Conservation (phyloP, 768 basidiomycete genomes). For the Suillus discolor region DNA sequence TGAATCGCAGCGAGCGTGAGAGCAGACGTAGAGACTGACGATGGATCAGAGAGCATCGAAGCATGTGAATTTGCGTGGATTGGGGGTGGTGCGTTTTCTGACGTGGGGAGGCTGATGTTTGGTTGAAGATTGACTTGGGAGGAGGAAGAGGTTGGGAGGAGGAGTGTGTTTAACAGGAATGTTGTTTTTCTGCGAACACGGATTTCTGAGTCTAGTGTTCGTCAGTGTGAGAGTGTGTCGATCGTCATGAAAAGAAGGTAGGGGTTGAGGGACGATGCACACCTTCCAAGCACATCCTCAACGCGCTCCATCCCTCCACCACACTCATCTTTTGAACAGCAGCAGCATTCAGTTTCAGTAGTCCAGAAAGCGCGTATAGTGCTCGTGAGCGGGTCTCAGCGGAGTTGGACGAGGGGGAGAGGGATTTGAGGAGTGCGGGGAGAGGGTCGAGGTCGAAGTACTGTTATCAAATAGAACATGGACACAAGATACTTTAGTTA, state of each 20-base stretch:
- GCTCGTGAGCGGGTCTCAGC: constrained; percentile 72
- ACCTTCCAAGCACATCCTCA: constrained; percentile 64
- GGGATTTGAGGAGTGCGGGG: constrained; percentile 59
- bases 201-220: background rate
- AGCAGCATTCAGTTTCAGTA: constrained; percentile 74
- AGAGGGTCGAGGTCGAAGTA: constrained; percentile 70
- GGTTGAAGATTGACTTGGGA: constrained; percentile 5
- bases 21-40: background rate
- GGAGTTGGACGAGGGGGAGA: constrained; percentile 55
- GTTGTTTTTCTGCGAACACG: background rate
- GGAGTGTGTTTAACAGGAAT: background rate
- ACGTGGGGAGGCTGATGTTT: constrained; percentile 24
- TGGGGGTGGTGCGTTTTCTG: constrained; percentile 26
- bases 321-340: constrained; percentile 59
- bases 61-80: constrained; percentile 50
- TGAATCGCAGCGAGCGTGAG: background rate
- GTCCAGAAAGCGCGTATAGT: constrained; percentile 77
- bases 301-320: constrained; percentile 61
- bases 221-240: background rate
- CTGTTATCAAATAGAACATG: constrained; percentile 34
- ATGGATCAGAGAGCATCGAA: constrained; percentile 22
- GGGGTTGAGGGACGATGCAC: background rate
- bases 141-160: background rate
- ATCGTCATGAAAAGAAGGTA: background rate
- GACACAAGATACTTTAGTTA: constrained; percentile 8